Evolutionary conservation across 129 eudicot species (phyloP).

Genomic region (Tagetes patula): DNA sequence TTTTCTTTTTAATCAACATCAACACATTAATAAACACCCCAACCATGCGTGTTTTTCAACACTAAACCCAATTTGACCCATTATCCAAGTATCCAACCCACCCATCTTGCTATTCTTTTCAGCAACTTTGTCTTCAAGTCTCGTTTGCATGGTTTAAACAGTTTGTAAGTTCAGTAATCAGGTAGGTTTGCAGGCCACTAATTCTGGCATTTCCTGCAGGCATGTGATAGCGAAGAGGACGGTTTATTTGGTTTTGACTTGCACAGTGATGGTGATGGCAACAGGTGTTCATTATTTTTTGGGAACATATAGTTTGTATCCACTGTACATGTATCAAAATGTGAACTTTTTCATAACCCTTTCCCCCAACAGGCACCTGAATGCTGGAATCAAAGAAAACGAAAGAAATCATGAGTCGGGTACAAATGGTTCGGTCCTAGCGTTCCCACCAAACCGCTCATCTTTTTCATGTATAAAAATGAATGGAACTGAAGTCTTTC

Average conservation of each 20-base stretch:
- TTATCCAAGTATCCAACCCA: not conserved
- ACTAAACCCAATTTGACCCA: not conserved
- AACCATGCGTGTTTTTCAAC: not conserved
- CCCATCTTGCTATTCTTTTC: not conserved
- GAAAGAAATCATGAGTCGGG: slow-evolving; percentile 41
- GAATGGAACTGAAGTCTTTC: slow-evolving; percentile 89
- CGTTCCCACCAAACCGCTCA: slow-evolving; percentile 54
- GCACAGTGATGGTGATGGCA: slow-evolving; percentile 92
- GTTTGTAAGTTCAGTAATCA: not conserved
- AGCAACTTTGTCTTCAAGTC: not conserved
- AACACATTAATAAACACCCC: not conserved
- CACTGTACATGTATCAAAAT: slow-evolving; percentile 7
- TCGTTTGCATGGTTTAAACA: not conserved
- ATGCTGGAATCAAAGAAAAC: slow-evolving; percentile 49
- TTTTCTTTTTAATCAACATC: not conserved
- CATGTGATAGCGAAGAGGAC: slow-evolving; percentile 76
- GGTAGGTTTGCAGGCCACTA: not conserved
- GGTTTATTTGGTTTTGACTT: slow-evolving; percentile 86
- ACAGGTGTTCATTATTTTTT: slow-evolving; percentile 38
- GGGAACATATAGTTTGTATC: not conserved
- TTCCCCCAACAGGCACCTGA: slow-evolving; percentile 57
- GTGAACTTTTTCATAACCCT: slow-evolving; percentile 9
- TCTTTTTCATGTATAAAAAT: slow-evolving; percentile 70
- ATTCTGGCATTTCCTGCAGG: slow-evolving; percentile 42
- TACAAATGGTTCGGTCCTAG: slow-evolving; percentile 60